Conservation (phyloP, 257 asterid genomes). For the Catharanthus roseus region DNA sequence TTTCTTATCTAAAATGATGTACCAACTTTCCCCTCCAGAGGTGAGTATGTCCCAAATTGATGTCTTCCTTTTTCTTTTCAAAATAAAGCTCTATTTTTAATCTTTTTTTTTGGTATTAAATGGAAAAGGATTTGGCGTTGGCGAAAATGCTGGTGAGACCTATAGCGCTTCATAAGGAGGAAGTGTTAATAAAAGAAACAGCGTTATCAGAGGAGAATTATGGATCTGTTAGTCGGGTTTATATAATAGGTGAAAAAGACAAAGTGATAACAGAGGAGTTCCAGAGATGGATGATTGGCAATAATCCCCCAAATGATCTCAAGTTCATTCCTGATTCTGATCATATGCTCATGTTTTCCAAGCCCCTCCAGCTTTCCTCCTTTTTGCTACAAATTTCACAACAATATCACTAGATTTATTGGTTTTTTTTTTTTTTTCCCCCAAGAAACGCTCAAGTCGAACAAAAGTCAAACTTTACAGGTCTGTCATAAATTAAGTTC, state of each 20-base stretch:
- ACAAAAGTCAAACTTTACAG: too few relatives aligned
- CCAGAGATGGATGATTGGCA: slow-evolving; percentile 29
- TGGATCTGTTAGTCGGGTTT: slow-evolving; percentile 33
- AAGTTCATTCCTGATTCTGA: slow-evolving; percentile 28
- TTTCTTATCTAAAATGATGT: slow-evolving; percentile 25
- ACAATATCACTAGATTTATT: background rate
- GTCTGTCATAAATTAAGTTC: too few relatives aligned
- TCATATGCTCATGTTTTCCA: slow-evolving; percentile 46
- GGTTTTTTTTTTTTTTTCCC: too few relatives aligned
- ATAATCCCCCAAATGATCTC: slow-evolving; percentile 35
- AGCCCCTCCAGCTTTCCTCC: slow-evolving; percentile 23
- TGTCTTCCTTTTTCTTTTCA: background rate
- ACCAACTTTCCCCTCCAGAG: slow-evolving; percentile 41
- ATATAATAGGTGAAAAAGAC: slow-evolving; percentile 29
- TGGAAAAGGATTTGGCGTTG: slow-evolving; percentile 30
- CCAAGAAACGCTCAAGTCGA: too few relatives aligned
- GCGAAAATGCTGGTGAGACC: slow-evolving; percentile 39
- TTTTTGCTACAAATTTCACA: slow-evolving; percentile 20
- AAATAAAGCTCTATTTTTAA: background rate
- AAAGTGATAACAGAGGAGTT: slow-evolving; percentile 6
- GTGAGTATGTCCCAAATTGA: slow-evolving; percentile 11
- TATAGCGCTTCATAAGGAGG: slow-evolving; percentile 6
- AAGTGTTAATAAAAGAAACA: background rate
- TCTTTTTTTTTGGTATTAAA: background rate
- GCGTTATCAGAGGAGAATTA: slow-evolving; percentile 24